Conservation (phyloP, 1,284 basidiomycete genomes). For the Polyporus tsugae region DNA sequence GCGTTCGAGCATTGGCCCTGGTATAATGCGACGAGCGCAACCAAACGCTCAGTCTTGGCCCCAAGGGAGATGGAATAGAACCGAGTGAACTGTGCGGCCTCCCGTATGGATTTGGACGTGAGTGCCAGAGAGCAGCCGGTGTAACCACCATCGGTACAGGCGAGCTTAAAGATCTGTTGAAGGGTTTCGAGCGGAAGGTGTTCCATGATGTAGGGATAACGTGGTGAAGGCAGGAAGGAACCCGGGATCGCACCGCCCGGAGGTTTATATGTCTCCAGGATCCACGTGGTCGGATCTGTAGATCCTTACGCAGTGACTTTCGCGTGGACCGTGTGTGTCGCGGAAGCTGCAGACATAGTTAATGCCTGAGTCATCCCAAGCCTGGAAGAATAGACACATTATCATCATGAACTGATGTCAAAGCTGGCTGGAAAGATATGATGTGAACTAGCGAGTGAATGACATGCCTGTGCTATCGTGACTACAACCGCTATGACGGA, state of each 20-base stretch:
- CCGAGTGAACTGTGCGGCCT: constrained; percentile 1
- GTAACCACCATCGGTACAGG: constrained; percentile 21
- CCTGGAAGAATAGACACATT: background rate
- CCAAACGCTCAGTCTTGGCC: background rate
- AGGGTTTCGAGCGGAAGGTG: constrained; percentile 10
- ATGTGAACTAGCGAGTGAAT: background rate
- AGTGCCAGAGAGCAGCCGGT: constrained; percentile 19
- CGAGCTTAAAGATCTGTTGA: constrained; percentile 11
- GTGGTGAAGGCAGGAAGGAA: background rate
- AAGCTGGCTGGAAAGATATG: background rate
- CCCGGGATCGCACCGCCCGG: background rate
- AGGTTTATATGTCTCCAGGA: constrained; percentile 8
- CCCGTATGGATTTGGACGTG: constrained; percentile 14
- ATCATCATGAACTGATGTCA: background rate
- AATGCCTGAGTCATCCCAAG: background rate
- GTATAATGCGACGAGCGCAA: constrained; percentile 14
- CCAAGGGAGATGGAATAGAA: constrained; percentile 15
- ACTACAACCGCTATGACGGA: background rate
- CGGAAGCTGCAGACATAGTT: background rate
- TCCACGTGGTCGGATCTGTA: constrained; percentile 1
- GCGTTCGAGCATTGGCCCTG: background rate
- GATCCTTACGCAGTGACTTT: background rate
- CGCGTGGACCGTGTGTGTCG: background rate
- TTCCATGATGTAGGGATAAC: constrained; percentile 9
- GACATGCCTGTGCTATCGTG: constrained; percentile 1